Percentiles rank a stretch among this genome's conserved stretches.
Evolutionary conservation across 2,329 filamentous ascomycete genomes (phyloP).

Genomic region (Beauveria medogensis): DNA sequence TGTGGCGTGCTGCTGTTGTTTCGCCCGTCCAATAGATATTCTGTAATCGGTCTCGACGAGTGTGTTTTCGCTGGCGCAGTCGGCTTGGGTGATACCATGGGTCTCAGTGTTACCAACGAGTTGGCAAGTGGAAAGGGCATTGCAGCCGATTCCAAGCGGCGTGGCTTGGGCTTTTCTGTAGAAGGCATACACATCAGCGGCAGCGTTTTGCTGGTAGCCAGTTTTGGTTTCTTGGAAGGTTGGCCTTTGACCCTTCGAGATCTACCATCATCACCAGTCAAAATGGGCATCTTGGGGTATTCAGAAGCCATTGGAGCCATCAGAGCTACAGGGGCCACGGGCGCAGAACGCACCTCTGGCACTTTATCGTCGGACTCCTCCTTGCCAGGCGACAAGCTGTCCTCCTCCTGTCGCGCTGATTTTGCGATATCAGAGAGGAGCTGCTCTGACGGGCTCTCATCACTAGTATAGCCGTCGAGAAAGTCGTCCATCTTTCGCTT

Average conservation of each 20-base stretch:
- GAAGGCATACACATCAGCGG: neutral
- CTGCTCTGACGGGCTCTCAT: conserved; percentile 20
- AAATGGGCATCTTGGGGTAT: neutral
- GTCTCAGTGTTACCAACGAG: too few species aligned
- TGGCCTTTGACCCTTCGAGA: neutral
- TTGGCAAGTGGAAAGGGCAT: neutral
- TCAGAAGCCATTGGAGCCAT: neutral
- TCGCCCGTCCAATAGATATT: neutral
- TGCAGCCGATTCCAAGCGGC: neutral
- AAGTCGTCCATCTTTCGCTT: conserved; percentile 21
- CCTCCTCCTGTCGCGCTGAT: neutral
- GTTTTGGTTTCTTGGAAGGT: neutral
- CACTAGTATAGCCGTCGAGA: conserved; percentile 13
- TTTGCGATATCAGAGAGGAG: conserved; percentile 12
- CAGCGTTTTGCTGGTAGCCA: neutral
- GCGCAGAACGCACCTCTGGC: too few species aligned
- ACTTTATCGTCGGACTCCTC: neutral
- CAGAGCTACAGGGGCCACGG: neutral
- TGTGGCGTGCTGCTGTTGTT: neutral
- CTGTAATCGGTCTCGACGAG: neutral
- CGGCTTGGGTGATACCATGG: neutral
- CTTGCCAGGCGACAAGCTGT: neutral
- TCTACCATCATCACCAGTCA: neutral
- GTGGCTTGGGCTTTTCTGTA: neutral
- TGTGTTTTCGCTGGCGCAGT: neutral